Evolutionary conservation across 2,329 filamentous ascomycete genomes (phyloP), one percentile per base, ranked within the genome.

Genomic region (Hypocrella siamensis): DNA sequence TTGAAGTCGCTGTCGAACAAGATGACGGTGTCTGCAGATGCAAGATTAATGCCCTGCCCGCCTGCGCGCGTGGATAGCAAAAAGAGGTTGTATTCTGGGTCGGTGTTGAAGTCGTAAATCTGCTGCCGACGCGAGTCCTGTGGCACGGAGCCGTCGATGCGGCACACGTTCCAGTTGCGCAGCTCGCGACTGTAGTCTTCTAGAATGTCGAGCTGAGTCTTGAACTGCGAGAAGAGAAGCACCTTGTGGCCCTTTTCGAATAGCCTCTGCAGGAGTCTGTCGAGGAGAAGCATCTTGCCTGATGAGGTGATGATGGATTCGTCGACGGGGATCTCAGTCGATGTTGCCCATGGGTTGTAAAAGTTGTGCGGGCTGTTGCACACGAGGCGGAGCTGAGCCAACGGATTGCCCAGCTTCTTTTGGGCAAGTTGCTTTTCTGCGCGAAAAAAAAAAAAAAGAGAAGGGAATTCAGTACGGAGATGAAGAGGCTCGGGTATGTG

Each of bases 341-440:
- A 65, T 5, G 63, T 61, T 0, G 70, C 64, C 70, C 88, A 96
- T 0, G 90, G 88, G 49, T 85, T 92, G 56, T 93, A 96, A 52
- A 98, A 96, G 48, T 94, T 93, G 54, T 94, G 86, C 0, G 90
- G 90, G 1, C 76, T 83, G 52, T 98, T 93, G 54, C 90, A 96
- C 9, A 83, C 84, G 0, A 94, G 68, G 0, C 90, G 79, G 4
- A 93, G 71, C 50, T 98, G 90, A 65, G 93, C 84, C 15, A 96
- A 58, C 0, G 85, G 81, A 42, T 98, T 98, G 29, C 90, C 86
- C 2, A 96, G 65, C 47, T 93, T 94, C 60, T 96, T 96, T 27
- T 73, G 71, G 4, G 75, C 65, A n/a, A 96, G 82, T 51, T 94
- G 83, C 33, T 81, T 78, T 51, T 88, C 75, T 75, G 46, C 12